Evolutionary conservation across 768 basidiomycete species (phyloP).

Genomic region (Mycena metata): DNA sequence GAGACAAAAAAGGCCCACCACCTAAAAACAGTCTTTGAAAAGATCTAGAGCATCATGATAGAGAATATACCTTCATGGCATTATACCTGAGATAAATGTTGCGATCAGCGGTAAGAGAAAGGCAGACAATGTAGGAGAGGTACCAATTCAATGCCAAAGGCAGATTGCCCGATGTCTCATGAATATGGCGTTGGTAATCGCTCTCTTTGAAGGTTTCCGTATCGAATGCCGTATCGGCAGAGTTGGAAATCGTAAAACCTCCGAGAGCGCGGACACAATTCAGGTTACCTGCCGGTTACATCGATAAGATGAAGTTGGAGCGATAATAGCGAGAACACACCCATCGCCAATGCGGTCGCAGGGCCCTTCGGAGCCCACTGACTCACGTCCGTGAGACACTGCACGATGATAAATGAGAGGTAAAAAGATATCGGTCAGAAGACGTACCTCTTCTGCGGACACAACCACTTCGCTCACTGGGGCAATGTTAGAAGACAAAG

Average conservation of each 20-base stretch:
- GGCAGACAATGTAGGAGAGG: slow-evolving; percentile 34
- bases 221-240: slow-evolving; percentile 69
- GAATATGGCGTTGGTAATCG: slow-evolving; percentile 62
- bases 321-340: slow-evolving; percentile 48
- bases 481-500: slow-evolving; percentile 15
- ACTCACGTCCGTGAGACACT: slow-evolving; percentile 70
- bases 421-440: background rate
- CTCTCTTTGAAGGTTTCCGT: slow-evolving; percentile 70
- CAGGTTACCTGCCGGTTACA: slow-evolving; percentile 57
- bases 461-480: slow-evolving; percentile 70
- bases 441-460: slow-evolving; percentile 72
- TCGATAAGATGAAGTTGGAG: background rate
- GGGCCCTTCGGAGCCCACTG: slow-evolving; percentile 70
- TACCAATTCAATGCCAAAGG: slow-evolving; percentile 73
- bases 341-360: slow-evolving; percentile 64
- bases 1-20: slow-evolving; percentile 74
- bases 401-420: slow-evolving; percentile 12
- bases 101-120: background rate
- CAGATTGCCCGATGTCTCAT: slow-evolving; percentile 60
- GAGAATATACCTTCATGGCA: slow-evolving; percentile 66
- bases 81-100: slow-evolving; percentile 62
- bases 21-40: slow-evolving; percentile 48
- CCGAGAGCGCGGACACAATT: slow-evolving; percentile 76
- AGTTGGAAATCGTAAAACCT: slow-evolving; percentile 66
- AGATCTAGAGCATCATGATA: background rate